Conservation (phyloP, 495 filamentous ascomycete species). For the Xylona heveae region DNA sequence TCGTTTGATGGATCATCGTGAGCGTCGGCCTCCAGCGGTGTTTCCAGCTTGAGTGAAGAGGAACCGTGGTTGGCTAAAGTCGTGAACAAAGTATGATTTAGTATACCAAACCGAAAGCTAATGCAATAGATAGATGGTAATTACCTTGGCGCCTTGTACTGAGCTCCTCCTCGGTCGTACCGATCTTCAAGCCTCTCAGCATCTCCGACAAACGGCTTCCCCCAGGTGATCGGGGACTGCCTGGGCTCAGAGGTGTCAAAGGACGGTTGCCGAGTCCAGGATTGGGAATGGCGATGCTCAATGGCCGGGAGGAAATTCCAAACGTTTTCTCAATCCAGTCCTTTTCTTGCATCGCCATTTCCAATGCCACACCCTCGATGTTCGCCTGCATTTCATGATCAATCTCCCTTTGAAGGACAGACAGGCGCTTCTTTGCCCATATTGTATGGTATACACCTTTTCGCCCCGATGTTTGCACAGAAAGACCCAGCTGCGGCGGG, state of each 20-base stretch:
- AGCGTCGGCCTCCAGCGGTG: neutral
- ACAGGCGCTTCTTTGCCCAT: constrained; percentile 60
- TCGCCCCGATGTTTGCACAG: constrained; percentile 40
- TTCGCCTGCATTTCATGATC: constrained; percentile 37
- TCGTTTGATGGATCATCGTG: constrained; percentile 3
- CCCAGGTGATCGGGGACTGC: constrained; percentile 33
- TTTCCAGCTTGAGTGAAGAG: no score
- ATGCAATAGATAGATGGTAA: constrained; percentile 13
- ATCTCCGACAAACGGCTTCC: constrained; percentile 52
- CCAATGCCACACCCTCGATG: constrained; percentile 52
- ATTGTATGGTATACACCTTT: constrained; percentile 66
- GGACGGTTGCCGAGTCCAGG: constrained; percentile 14
- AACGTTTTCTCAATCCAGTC: constrained; percentile 68
- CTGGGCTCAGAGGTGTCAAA: constrained; percentile 17
- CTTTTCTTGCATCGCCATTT: constrained; percentile 63
- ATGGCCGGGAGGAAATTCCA: constrained; percentile 26
- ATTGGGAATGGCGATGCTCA: constrained; percentile 8
- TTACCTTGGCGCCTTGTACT: constrained; percentile 14
- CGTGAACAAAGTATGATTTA: constrained; percentile 4
- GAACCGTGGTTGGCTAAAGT: neutral
- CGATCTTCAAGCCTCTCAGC: constrained; percentile 50
- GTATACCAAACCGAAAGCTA: neutral
- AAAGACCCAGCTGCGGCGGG: constrained; percentile 43
- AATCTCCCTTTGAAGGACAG: constrained; percentile 53
- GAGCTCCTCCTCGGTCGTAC: constrained; percentile 43